Percentiles rank a stretch among this genome's conserved stretches.
Evolutionary conservation across 1,139 yeast species (phyloP).

Genomic region (Blastobotrys illinoisensis): DNA sequence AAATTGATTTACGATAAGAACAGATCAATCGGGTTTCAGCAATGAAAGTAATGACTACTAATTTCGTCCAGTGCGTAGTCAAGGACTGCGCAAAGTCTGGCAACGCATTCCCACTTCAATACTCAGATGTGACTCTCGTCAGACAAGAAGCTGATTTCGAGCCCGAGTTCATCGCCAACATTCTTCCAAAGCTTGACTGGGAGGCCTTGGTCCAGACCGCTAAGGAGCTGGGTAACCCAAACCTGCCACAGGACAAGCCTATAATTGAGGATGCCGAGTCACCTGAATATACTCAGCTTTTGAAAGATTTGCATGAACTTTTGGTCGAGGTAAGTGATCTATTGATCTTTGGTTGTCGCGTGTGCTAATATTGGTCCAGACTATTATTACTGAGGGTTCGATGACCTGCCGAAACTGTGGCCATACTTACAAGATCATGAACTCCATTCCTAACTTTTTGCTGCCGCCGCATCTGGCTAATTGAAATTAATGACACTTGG

Average conservation of each 20-base stretch:
- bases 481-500: not conserved
- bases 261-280: conserved; percentile 44
- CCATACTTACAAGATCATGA: conserved; percentile 84
- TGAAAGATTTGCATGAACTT: conserved; percentile 71
- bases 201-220: conserved; percentile 73
- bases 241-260: conserved; percentile 63
- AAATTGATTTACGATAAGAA: not conserved
- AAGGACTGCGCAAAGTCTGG: conserved; percentile 69
- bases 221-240: conserved; percentile 61
- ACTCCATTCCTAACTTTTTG: conserved; percentile 88
- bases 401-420: conserved; percentile 85
- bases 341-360: not conserved
- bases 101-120: conserved; percentile 76
- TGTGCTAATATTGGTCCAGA: conserved; percentile 28
- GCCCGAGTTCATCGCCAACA: conserved; percentile 70
- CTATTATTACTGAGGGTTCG: conserved; percentile 79
- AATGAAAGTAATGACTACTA: conserved; percentile 92
- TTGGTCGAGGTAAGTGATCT: conserved; percentile 50
- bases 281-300: conserved; percentile 53
- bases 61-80: conserved; percentile 92
- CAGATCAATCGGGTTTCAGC: conserved; percentile 1
- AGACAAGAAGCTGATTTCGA: conserved; percentile 80
- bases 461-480: conserved; percentile 85
- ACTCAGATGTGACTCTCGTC: conserved; percentile 52
- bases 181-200: conserved; percentile 87